Conservation (phyloP, 768 basidiomycete genomes). For the Leccinellum luteum region DNA sequence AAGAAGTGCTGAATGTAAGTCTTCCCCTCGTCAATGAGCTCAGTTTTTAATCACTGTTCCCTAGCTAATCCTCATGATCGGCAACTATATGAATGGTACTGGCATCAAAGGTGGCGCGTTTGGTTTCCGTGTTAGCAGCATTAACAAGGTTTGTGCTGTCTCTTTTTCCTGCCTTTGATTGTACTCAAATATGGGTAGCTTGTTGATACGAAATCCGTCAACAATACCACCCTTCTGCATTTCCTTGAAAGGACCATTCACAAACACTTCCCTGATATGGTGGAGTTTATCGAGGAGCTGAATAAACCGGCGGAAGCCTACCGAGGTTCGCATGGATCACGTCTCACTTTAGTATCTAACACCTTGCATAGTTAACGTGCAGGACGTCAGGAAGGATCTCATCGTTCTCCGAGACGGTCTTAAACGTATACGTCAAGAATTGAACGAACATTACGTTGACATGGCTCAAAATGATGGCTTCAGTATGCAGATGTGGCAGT, state of each 20-base stretch:
- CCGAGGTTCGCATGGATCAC: slow-evolving; percentile 56
- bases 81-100: slow-evolving; percentile 98
- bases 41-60: slow-evolving; percentile 1
- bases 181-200: slow-evolving; percentile 48
- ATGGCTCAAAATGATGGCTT: slow-evolving; percentile 72
- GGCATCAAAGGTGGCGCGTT: slow-evolving; percentile 96
- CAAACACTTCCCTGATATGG: slow-evolving; percentile 85
- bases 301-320: slow-evolving; percentile 89
- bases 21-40: slow-evolving; percentile 19
- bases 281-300: slow-evolving; percentile 85
- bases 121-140: slow-evolving; percentile 95
- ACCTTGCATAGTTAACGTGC: slow-evolving; percentile 68
- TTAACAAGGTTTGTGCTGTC: slow-evolving; percentile 73
- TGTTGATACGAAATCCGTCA: slow-evolving; percentile 95
- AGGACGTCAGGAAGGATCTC: slow-evolving; percentile 78
- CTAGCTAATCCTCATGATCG: slow-evolving; percentile 88
- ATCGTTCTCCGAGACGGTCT: slow-evolving; percentile 71
- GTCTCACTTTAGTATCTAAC: slow-evolving; percentile 4
- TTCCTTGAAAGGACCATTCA: slow-evolving; percentile 88
- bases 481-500: slow-evolving; percentile 90
- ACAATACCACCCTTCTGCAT: slow-evolving; percentile 91
- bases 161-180: neutral
- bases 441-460: slow-evolving; percentile 77
- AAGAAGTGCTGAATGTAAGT: slow-evolving; percentile 78
- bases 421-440: slow-evolving; percentile 75